phyloP scores from a whole-genome alignment of 805 yeast species.

The Teunomyces panamensis region DNA sequence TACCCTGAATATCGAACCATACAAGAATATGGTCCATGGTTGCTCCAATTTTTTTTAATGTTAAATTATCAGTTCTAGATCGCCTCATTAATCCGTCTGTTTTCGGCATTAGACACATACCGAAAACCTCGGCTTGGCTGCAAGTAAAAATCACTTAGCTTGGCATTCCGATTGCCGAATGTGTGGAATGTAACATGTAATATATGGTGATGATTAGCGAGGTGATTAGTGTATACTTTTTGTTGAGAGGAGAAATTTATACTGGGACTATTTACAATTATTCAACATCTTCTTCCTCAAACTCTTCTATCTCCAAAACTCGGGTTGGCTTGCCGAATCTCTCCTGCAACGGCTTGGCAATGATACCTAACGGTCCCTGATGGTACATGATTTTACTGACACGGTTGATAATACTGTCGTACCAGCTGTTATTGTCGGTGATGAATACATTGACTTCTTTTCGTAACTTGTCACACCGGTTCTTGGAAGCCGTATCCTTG shows the following conservation, averaged over 20 bases:
- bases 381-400: constrained; percentile 38
- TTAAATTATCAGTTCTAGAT: no score
- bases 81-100: no score
- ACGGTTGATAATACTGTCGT: constrained; percentile 29
- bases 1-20: no score
- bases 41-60: no score
- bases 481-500: constrained; percentile 20
- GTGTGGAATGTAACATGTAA: no score
- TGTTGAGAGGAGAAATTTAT: no score
- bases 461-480: constrained; percentile 27
- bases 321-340: constrained; percentile 35
- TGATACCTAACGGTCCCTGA: constrained; percentile 41
- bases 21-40: no score
- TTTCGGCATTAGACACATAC: no score
- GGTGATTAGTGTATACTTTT: neutral
- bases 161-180: no score
- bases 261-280: constrained; percentile 6
- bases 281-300: constrained; percentile 41
- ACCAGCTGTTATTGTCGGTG: constrained; percentile 27
- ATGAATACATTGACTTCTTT: constrained; percentile 25
- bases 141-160: no score
- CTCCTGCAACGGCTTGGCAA: constrained; percentile 38
- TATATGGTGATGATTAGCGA: no score
- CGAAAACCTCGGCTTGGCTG: no score
- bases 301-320: constrained; percentile 38